Base-by-base conservation (phyloP, 108 stramenopile genomes). In the Hondaea fermentalgiana region DNA sequence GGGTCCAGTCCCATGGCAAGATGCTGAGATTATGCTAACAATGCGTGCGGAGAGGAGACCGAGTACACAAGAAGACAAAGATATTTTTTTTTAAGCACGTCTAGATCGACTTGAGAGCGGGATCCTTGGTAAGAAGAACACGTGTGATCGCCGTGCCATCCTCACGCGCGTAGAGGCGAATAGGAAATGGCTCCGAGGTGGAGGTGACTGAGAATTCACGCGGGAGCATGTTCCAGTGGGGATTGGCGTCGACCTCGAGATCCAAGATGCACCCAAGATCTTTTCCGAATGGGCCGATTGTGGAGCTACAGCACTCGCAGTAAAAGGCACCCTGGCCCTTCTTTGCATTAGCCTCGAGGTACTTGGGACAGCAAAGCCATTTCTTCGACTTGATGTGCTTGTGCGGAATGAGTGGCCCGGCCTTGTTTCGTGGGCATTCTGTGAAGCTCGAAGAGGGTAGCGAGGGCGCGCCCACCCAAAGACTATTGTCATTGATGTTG, bases 251-350 rank as follows among this genome's bases (percentile, higher is more conserved):
- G n/a, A 83, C 76, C 51, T 83, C 76, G 25, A 83, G 51, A 53
- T 83, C 76, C n/a, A 83, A 45, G 76, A 83, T 83, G 76, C 76
- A 83, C 44, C 76, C 76, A 83, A 53, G 10, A 28, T 83, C 76
- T 23, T 83, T 83, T 12, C 76, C 76, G 23, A 12, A 83, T 55
- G 76, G 76, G 12, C 76, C 76, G 49, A 83, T 83, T 6, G 76
- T 45, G 6, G 76, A 53, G 28, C 44, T 83, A 45, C 76, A 83
- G 76, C 76, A 83, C 51, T 83, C 76, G 25, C 49, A 83, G 76
- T 83, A 83, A 28, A 83, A 83, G n/a, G 45, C 51, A 17, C 76
- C 76, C 3, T 83, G 76, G n/a, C 76, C 76, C 76, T 83, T 83
- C 23, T 83, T 83, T 12, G 76, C 76, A 45, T 83, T 83, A 2